Evolutionary conservation across 192 early-diverging fungal genomes (phyloP), one percentile per base, ranked within the genome.

Genomic region (Obelidium mucronatum): DNA sequence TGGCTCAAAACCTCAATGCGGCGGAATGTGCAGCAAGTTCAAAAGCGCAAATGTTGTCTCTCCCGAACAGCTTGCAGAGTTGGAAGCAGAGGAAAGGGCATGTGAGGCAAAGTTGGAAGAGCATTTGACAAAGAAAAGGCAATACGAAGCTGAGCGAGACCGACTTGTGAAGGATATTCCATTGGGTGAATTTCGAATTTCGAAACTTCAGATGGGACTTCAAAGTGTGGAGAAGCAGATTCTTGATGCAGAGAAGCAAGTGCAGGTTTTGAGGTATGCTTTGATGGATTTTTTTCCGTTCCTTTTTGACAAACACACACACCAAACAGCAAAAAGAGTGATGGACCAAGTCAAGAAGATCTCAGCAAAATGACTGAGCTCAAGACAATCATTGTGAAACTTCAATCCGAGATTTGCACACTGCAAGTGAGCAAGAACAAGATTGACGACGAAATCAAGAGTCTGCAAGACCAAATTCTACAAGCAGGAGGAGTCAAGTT

Each of bases 1-100:
- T 59, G 97, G 96, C 26, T 88, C 73, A 15, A 85, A 85, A 58
- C 87, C 91, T 0, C 81, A 83, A 6, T 87, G 91, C 17, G 98
- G 98, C 13, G 94, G 91, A 33, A 99, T 98, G 98, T 89, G 91
- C 80, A 94, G 93, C 13, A 93, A 84, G 44, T 89, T 92, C 42
- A 54, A 40, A 2, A 33, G 66, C 40, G 75, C 72, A 28, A 64
- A 51, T 60, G 62, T 39, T 13, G 40, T 78, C 3, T 40, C 59
- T 22, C 24, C 39, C 30, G 44, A 53, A 30, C 31, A 61, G 34
- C 17, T 63, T 37, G 28, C 35, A 17, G 69, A 64, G 31, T 33
- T 82, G 26, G 76, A 79, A 59, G 40, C 59, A 56, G 56, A 75
- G 40, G 51, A 66, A n/a, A 34, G 35, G 28, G 48, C 40, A 34